Percentiles rank a stretch among this genome's conserved stretches.
Conservation (phyloP, 2,329 filamentous ascomycete species). For the Neoscytalidium dimidiatum region DNA sequence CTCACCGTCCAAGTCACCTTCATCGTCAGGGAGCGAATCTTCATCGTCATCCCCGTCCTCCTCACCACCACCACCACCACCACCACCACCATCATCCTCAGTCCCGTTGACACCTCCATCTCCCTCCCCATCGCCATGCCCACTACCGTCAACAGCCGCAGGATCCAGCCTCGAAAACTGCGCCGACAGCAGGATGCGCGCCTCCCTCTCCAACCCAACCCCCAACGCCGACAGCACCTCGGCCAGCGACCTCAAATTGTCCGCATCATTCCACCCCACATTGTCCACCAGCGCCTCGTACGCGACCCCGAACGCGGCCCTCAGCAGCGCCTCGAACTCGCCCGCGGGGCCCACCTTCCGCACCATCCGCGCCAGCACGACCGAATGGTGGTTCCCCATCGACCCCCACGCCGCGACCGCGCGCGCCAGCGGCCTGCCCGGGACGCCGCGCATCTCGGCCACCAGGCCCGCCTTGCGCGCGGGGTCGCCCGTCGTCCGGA, state of each 20-base stretch:
- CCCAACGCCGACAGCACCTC: slow-evolving; percentile 23
- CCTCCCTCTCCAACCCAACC: slow-evolving; percentile 25
- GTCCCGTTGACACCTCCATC: neutral
- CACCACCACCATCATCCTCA: neutral
- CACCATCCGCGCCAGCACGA: slow-evolving; percentile 4
- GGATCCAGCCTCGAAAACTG: slow-evolving; percentile 24
- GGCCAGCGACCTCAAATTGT: slow-evolving; percentile 21
- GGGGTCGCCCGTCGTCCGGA: neutral
- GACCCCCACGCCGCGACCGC: neutral
- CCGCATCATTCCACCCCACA: slow-evolving; percentile 23
- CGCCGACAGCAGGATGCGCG: slow-evolving; percentile 23
- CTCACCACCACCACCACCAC: neutral
- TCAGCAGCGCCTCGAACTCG: slow-evolving; percentile 14
- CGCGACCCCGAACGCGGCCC: slow-evolving; percentile 22
- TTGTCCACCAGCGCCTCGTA: slow-evolving; percentile 22
- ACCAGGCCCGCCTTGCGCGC: neutral
- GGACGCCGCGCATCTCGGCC: neutral
- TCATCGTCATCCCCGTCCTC: neutral
- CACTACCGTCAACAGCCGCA: neutral
- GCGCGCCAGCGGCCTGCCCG: neutral
- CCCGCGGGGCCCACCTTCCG: neutral
- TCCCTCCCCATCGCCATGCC: neutral
- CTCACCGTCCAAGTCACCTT: neutral
- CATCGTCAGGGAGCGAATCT: neutral
- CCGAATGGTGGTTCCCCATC: slow-evolving; percentile 19